Percentiles rank a stretch among this genome's conserved stretches.
Conservation (phyloP, 805 yeast genomes). For the Monosporozyma aquatica region DNA sequence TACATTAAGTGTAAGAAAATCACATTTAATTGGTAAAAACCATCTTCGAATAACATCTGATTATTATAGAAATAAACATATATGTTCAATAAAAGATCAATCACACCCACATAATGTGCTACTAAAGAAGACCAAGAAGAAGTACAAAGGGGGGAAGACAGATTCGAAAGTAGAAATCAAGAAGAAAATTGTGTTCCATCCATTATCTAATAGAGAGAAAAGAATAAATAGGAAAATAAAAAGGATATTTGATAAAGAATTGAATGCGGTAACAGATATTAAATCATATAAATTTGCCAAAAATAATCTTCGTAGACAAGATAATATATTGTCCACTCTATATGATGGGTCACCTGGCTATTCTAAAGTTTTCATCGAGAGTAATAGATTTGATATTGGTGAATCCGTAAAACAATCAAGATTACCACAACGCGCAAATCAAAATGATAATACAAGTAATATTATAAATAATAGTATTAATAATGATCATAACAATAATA, state of each 20-base stretch:
- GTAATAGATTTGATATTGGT: slow-evolving; percentile 24
- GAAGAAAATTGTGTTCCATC: background rate
- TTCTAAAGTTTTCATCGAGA: slow-evolving; percentile 21
- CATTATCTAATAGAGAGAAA: slow-evolving; percentile 11
- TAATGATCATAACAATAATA: background rate
- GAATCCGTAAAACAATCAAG: slow-evolving; percentile 16
- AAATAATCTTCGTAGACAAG: background rate
- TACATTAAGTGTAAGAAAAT: slow-evolving; percentile 74
- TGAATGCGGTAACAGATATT: background rate
- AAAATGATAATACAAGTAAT: background rate
- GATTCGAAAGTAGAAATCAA: no score
- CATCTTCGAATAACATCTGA: slow-evolving; percentile 65
- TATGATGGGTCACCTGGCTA: slow-evolving; percentile 28
- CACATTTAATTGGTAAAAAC: slow-evolving; percentile 69
- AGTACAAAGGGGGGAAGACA: slow-evolving; percentile 29
- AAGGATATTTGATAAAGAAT: slow-evolving; percentile 15
- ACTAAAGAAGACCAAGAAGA: slow-evolving; percentile 18
- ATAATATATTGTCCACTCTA: slow-evolving; percentile 5
- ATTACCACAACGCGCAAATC: slow-evolving; percentile 26
- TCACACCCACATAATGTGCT: slow-evolving; percentile 21
- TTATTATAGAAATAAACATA: slow-evolving; percentile 48
- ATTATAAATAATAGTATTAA: background rate
- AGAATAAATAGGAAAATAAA: slow-evolving; percentile 14
- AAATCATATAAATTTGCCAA: background rate
- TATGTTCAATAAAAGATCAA: background rate